Percentiles rank a stretch among this genome's conserved stretches.
Evolutionary conservation across 768 basidiomycete genomes (phyloP).

Genomic region (Chalciporus piperatus): DNA sequence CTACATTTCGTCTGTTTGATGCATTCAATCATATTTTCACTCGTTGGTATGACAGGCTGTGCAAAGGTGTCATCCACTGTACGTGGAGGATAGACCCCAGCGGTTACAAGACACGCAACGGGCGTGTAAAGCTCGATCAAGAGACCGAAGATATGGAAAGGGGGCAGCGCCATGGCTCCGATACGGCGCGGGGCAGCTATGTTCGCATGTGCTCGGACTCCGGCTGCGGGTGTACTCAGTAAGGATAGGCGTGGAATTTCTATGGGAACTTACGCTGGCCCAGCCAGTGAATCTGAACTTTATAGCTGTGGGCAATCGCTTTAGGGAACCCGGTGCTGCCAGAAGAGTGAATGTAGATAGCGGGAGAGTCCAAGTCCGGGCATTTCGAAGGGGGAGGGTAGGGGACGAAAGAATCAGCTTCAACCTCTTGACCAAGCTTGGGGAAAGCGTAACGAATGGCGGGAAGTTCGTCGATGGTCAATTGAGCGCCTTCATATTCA

Average conservation of each 20-base stretch:
- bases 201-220: background rate
- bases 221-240: constrained; percentile 4
- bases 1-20: constrained; percentile 27
- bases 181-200: constrained; percentile 17
- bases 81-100: constrained; percentile 29
- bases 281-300: constrained; percentile 34
- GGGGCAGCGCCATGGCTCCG: constrained; percentile 24
- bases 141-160: constrained; percentile 27
- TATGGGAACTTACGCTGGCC: constrained; percentile 29
- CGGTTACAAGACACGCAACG: constrained; percentile 12
- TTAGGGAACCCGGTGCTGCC: constrained; percentile 53
- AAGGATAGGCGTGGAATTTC: background rate
- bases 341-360: constrained; percentile 47
- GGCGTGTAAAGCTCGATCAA: constrained; percentile 16
- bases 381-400: constrained; percentile 13
- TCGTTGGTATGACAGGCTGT: constrained; percentile 36
- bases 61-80: constrained; percentile 15
- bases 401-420: constrained; percentile 13
- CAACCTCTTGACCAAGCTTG: constrained; percentile 34
- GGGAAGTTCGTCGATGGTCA: constrained; percentile 20
- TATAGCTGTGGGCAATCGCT: constrained; percentile 38
- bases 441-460: constrained; percentile 35
- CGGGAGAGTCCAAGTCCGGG: constrained; percentile 34
- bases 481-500: background rate
- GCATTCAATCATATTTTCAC: constrained; percentile 40